Percentiles rank a stretch among this genome's conserved stretches.
Evolutionary conservation across 2,329 filamentous ascomycete genomes (phyloP).

Genomic region (Botrytis tulipae): DNA sequence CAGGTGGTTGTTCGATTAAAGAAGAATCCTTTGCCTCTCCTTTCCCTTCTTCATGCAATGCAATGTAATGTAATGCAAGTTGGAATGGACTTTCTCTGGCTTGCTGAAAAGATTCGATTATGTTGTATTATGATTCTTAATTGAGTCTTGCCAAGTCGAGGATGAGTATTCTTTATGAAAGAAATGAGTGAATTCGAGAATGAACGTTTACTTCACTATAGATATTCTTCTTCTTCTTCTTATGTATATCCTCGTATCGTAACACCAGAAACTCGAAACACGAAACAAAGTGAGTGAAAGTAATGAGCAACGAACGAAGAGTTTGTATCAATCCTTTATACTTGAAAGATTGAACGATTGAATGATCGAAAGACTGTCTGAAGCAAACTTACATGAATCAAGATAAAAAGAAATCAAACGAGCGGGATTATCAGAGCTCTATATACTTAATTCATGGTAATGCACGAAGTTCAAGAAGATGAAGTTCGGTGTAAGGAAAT

Average conservation of each 20-base stretch:
- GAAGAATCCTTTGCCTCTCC: neutral
- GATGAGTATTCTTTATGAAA: neutral
- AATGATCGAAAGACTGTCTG: neutral
- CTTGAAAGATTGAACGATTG: neutral
- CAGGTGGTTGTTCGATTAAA: neutral
- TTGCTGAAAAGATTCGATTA: neutral
- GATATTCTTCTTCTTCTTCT: neutral
- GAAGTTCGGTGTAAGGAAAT: neutral
- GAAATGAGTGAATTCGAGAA: slow-evolving; percentile 1
- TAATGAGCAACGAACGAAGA: neutral
- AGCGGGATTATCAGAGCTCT: neutral
- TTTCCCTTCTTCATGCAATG: neutral
- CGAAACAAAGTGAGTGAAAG: neutral
- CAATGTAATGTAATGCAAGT: neutral
- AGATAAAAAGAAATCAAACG: neutral
- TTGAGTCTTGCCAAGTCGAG: slow-evolving; percentile 1
- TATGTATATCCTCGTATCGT: neutral
- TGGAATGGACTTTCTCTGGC: neutral
- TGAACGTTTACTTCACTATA: neutral
- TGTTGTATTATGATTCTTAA: neutral
- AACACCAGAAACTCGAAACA: neutral
- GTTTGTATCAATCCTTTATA: neutral
- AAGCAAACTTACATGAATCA: neutral
- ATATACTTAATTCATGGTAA: neutral
- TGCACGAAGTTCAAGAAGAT: neutral